Conservation (phyloP, 768 basidiomycete genomes). For the Russula sp. region DNA sequence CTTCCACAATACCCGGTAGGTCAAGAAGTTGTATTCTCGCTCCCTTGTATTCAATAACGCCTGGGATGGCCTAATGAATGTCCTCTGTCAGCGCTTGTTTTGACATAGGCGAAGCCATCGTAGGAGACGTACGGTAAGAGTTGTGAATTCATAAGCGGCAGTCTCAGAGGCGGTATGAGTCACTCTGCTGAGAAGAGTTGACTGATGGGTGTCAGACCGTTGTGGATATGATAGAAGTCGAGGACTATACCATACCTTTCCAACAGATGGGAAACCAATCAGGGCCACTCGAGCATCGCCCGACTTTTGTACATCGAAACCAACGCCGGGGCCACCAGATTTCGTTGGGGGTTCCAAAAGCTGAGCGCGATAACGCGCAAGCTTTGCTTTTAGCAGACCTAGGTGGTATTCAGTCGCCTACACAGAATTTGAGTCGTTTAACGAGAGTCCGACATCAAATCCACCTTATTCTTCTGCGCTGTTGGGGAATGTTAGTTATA, state of each 20-base stretch:
- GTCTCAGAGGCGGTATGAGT: constrained; percentile 87
- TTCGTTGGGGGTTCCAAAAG: constrained; percentile 89
- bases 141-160: constrained; percentile 95
- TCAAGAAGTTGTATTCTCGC: constrained; percentile 91
- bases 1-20: constrained; percentile 94
- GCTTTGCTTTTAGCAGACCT: constrained; percentile 88
- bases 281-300: constrained; percentile 89
- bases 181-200: constrained; percentile 84
- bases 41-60: constrained; percentile 94
- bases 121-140: constrained; percentile 56
- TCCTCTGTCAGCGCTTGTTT: not conserved
- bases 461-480: constrained; percentile 96
- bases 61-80: constrained; percentile 75
- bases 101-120: not conserved
- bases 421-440: constrained; percentile 3
- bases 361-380: constrained; percentile 91
- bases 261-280: constrained; percentile 95
- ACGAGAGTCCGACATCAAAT: not conserved
- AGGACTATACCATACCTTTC: constrained; percentile 56
- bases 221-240: not conserved
- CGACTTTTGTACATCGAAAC: constrained; percentile 83
- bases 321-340: constrained; percentile 70
- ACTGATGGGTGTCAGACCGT: constrained; percentile 40
- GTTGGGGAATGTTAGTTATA: not conserved
- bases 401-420: constrained; percentile 94